A percentile compares a stretch with the other conserved stretches of the same genome.
phyloP scores from a whole-genome alignment of 345 rosid species.

The Aethionema arabicum region DNA sequence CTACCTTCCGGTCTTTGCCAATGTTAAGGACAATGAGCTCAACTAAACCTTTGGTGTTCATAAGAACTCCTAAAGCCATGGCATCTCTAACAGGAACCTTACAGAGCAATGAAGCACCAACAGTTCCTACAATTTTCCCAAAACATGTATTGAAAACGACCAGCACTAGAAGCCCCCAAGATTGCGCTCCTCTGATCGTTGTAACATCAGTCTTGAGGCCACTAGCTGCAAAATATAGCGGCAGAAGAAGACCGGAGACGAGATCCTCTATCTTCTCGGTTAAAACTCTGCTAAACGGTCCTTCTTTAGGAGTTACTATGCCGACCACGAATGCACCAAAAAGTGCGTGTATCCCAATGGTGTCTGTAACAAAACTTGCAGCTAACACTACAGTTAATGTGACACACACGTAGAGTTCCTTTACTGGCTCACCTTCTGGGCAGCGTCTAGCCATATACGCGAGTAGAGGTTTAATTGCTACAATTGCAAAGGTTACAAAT shows the following conservation, averaged over 20 bases:
- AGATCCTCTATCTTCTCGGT: conserved; percentile 55
- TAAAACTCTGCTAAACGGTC: conserved; percentile 38
- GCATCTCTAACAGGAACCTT: conserved; percentile 53
- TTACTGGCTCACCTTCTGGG: conserved; percentile 41
- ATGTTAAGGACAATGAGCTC: conserved; percentile 79
- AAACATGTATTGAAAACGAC: conserved; percentile 50
- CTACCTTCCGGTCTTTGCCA: conserved; percentile 54
- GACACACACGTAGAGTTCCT: conserved; percentile 48
- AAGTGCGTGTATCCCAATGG: conserved; percentile 56
- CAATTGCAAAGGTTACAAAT: conserved; percentile 45
- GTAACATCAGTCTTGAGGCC: conserved; percentile 59
- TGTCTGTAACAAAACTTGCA: conserved; percentile 52
- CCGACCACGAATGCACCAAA: conserved; percentile 60
- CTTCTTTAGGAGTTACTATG: conserved; percentile 51
- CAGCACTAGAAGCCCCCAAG: conserved; percentile 51
- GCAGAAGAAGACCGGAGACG: conserved; percentile 52
- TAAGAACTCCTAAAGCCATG: conserved; percentile 51
- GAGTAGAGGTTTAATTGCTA: conserved; percentile 39
- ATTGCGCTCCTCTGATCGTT: conserved; percentile 41
- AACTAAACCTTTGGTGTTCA: conserved; percentile 75
- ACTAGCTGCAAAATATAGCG: conserved; percentile 57
- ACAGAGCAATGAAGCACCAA: conserved; percentile 43
- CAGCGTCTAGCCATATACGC: conserved; percentile 36
- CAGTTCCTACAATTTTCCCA: conserved; percentile 57
- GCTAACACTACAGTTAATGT: conserved; percentile 50